A percentile compares a stretch with the other conserved stretches of the same genome.
These are phyloP conservation scores for Diospyros lotus DNA, from an alignment of 148 eudicot genomes.

Conservation along the genomic window DNA sequence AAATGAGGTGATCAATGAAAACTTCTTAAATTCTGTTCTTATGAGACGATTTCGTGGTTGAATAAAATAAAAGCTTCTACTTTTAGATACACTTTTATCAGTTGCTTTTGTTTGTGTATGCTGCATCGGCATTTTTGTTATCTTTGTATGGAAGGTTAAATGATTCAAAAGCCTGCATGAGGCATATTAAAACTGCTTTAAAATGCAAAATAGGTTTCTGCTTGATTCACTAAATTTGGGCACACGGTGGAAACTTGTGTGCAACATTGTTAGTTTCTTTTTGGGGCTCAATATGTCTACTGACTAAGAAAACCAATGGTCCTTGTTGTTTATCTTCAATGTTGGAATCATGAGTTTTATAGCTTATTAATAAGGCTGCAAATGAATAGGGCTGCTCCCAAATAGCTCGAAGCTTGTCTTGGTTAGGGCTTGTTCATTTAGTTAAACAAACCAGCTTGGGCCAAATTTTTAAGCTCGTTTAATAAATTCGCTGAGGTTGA, in stretches of 20 bases:
- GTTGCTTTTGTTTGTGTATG: neutral
- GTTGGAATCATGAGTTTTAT: neutral
- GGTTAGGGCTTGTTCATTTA: too few relatives aligned
- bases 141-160: slow-evolving; percentile 4
- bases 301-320: neutral
- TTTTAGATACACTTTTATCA: neutral
- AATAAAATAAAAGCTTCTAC: neutral
- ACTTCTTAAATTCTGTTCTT: neutral
- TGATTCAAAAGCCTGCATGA: neutral
- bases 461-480: too few relatives aligned
- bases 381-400: too few relatives aligned
- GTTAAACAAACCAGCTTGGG: too few relatives aligned
- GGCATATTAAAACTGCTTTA: neutral
- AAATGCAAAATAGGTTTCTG: neutral
- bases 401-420: too few relatives aligned
- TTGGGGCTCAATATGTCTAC: neutral
- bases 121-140: neutral
- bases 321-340: neutral
- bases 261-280: neutral
- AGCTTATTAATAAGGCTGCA: neutral
- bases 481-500: too few relatives aligned
- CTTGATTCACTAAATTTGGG: slow-evolving; percentile 1
- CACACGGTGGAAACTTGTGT: neutral
- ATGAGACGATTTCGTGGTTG: neutral
- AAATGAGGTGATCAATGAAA: slow-evolving; percentile 63